Percentiles rank a stretch among this genome's conserved stretches.
Evolutionary conservation across 768 basidiomycete species (phyloP).

Genomic region (Termitomyces eurrhizus): DNA sequence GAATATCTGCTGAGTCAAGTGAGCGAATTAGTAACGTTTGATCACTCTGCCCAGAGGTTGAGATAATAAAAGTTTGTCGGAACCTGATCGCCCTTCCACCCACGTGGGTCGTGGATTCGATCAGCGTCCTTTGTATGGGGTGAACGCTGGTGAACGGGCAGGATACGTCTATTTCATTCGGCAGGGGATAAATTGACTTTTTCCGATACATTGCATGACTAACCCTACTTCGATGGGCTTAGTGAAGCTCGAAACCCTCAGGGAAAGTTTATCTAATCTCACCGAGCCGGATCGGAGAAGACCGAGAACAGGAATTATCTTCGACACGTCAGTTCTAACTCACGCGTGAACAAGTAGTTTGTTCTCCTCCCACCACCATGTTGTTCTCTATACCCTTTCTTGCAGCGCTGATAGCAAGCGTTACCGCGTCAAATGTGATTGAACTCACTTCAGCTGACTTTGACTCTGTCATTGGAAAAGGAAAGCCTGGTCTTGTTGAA

Average conservation of each 20-base stretch:
- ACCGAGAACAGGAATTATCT: not conserved
- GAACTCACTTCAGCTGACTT: conserved; percentile 77
- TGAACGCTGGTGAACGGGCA: not conserved
- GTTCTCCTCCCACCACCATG: conserved; percentile 42
- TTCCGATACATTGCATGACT: not conserved
- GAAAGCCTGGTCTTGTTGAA: conserved; percentile 83
- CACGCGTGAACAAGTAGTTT: conserved; percentile 4
- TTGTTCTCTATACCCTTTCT: conserved; percentile 53
- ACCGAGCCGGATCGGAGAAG: conserved; percentile 18
- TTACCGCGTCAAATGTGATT: conserved; percentile 76
- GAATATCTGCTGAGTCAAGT: conserved; percentile 20
- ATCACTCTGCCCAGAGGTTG: conserved; percentile 4
- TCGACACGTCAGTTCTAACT: conserved; percentile 18
- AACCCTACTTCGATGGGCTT: not conserved
- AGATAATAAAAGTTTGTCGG: conserved; percentile 14
- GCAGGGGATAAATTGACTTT: not conserved
- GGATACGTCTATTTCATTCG: not conserved
- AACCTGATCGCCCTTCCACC: conserved; percentile 7
- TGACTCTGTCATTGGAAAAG: conserved; percentile 69
- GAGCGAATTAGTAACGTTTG: not conserved
- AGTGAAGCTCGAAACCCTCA: not conserved
- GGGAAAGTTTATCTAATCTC: conserved; percentile 3
- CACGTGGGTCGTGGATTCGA: not conserved
- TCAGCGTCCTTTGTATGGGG: no score
- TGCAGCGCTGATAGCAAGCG: conserved; percentile 49